phyloP scores from a whole-genome alignment of 257 asterid species.

The Forsythia viridissima region DNA sequence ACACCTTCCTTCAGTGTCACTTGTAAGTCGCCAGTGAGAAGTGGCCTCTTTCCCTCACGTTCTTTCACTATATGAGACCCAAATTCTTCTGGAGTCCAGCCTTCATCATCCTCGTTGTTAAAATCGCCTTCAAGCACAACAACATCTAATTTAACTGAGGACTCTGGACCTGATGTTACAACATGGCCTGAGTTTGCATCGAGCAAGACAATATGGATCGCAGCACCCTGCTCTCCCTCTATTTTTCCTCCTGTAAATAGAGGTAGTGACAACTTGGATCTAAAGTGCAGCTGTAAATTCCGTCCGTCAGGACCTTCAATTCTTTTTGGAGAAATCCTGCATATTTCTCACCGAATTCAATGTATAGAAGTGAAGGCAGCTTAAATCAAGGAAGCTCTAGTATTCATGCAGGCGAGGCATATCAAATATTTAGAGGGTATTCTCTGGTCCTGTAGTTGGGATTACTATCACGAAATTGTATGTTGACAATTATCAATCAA shows the following conservation, averaged over 20 bases:
- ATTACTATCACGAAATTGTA: neutral
- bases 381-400: constrained; percentile 10
- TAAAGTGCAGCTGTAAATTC: constrained; percentile 77
- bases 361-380: constrained; percentile 13
- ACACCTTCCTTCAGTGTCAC: constrained; percentile 83
- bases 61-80: constrained; percentile 84
- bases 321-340: constrained; percentile 89
- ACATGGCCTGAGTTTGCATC: constrained; percentile 67
- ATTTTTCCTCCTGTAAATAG: constrained; percentile 91
- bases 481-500: no score
- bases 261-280: constrained; percentile 82
- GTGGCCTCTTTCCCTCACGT: constrained; percentile 95
- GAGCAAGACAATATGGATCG: constrained; percentile 71
- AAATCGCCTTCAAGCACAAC: constrained; percentile 94
- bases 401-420: neutral
- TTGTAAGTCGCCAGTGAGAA: constrained; percentile 80
- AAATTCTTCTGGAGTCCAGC: constrained; percentile 80
- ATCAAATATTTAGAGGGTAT: no score
- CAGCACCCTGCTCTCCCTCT: constrained; percentile 85
- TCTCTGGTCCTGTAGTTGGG: no score
- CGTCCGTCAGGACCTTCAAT: constrained; percentile 87
- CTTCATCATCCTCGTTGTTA: constrained; percentile 78
- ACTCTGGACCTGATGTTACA: constrained; percentile 75
- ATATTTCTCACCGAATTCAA: constrained; percentile 22
- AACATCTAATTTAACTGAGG: constrained; percentile 65